A percentile compares a stretch with the other conserved stretches of the same genome.
These are phyloP conservation scores for Pugionium cornutum DNA, from an alignment of 345 rosid species.

Conservation along the genomic window DNA sequence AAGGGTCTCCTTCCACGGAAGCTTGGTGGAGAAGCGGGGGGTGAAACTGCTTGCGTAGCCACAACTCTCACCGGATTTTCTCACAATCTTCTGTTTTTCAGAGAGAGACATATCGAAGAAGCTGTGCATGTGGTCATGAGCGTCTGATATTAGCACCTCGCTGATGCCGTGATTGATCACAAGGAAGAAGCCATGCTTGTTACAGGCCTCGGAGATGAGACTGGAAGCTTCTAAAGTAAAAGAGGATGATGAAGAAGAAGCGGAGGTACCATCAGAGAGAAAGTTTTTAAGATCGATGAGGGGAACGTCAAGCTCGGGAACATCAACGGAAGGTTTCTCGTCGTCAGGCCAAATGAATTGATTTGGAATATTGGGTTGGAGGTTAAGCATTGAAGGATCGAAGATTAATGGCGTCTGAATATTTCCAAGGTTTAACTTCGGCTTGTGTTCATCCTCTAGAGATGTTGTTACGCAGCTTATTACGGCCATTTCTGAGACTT, in stretches of 20 bases:
- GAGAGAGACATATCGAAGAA: conserved; percentile 74
- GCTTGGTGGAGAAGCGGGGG: conserved; percentile 79
- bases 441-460: conserved; percentile 33
- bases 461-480: conserved; percentile 44
- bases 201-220: conserved; percentile 69
- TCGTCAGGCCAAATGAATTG: conserved; percentile 93
- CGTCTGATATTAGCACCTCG: conserved; percentile 56
- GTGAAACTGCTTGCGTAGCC: conserved; percentile 99
- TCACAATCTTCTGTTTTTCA: conserved; percentile 68
- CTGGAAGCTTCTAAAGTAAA: conserved; percentile 59
- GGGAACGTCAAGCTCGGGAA: conserved; percentile 71
- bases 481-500: conserved; percentile 44
- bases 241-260: conserved; percentile 31
- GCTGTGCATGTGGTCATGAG: conserved; percentile 57
- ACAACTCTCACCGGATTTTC: conserved; percentile 75
- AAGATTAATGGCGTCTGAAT: conserved; percentile 54
- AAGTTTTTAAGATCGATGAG: conserved; percentile 65
- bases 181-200: conserved; percentile 83
- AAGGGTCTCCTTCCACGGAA: conserved; percentile 98
- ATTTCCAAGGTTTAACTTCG: conserved; percentile 40
- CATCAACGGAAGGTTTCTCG: conserved; percentile 58
- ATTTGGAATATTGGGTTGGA: conserved; percentile 57
- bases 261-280: conserved; percentile 37
- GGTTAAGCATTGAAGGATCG: conserved; percentile 62
- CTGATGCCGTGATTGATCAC: conserved; percentile 83